Evolutionary conservation across 2,329 filamentous ascomycete species (phyloP).

Genomic region (Grosmannia clavigera): DNA sequence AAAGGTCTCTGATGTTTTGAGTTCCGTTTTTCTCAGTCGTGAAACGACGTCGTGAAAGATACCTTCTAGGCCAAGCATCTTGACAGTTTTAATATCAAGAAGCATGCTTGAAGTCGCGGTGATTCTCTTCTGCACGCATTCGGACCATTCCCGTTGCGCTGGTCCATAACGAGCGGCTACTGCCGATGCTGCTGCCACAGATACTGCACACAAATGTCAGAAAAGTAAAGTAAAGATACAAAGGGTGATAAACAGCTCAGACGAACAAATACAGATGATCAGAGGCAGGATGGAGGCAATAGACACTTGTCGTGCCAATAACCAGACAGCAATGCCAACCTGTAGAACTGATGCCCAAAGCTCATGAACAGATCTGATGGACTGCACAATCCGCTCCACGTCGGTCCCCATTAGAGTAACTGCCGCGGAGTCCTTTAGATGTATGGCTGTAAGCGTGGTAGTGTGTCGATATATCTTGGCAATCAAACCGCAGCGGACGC

Average conservation of each 20-base stretch:
- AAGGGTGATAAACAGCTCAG: not conserved
- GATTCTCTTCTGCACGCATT: not conserved
- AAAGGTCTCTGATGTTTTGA: not conserved
- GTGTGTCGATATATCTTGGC: not conserved
- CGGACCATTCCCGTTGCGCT: not conserved
- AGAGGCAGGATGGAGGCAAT: not conserved
- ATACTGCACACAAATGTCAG: not conserved
- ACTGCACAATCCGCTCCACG: constrained; percentile 16
- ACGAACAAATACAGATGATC: not conserved
- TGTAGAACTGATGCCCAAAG: constrained; percentile 8
- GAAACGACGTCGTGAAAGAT: not conserved
- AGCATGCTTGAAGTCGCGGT: not conserved
- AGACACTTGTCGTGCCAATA: constrained; percentile 4
- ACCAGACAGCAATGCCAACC: constrained; percentile 7
- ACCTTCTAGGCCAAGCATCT: not conserved
- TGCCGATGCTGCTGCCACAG: not conserved
- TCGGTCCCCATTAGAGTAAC: constrained; percentile 20
- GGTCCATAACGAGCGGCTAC: not conserved
- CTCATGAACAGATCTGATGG: constrained; percentile 16
- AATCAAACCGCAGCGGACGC: not conserved
- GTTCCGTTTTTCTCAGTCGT: not conserved
- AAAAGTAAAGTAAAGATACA: not conserved
- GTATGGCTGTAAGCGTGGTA: not conserved
- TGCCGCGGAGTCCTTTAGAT: constrained; percentile 8
- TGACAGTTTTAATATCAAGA: not conserved